Percentiles rank a stretch among this genome's conserved stretches.
These are phyloP conservation scores for Phytophthora vignae DNA, from an alignment of 352 stramenopile species.

Conservation along the genomic window DNA sequence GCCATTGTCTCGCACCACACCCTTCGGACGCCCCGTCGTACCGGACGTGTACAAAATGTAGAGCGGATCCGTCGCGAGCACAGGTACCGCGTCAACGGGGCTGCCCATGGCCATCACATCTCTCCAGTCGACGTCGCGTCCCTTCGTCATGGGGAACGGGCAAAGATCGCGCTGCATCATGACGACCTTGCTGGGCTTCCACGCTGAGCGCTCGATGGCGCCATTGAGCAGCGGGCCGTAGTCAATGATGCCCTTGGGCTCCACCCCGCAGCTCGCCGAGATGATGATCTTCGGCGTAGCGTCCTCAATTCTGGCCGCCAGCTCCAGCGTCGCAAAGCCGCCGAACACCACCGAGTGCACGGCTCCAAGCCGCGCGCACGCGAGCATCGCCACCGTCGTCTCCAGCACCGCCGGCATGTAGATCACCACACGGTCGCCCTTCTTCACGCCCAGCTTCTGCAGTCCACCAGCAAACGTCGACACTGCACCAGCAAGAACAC, in stretches of 20 bases:
- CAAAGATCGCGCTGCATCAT: slow-evolving; percentile 79
- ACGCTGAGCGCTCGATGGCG: slow-evolving; percentile 66
- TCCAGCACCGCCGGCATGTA: slow-evolving; percentile 99
- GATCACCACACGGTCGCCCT: slow-evolving; percentile 95
- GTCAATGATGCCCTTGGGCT: slow-evolving; percentile 76
- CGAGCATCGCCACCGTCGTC: slow-evolving; percentile 96
- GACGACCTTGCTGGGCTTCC: slow-evolving; percentile 68
- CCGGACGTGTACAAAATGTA: slow-evolving; percentile 88
- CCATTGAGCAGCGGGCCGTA: slow-evolving; percentile 83
- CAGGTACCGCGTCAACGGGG: slow-evolving; percentile 51
- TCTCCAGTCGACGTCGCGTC: slow-evolving; percentile 63
- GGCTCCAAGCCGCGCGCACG: slow-evolving; percentile 95
- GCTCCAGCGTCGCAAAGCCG: slow-evolving; percentile 86
- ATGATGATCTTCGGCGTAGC: slow-evolving; percentile 83
- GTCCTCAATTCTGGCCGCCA: slow-evolving; percentile 88
- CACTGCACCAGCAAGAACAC: slow-evolving; percentile 41
- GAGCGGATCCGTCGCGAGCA: slow-evolving; percentile 69
- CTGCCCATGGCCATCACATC: slow-evolving; percentile 52
- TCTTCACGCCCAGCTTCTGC: slow-evolving; percentile 58
- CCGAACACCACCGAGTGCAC: slow-evolving; percentile 94
- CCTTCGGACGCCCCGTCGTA: slow-evolving; percentile 79
- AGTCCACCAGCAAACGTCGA: slow-evolving; percentile 68
- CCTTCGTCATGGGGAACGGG: slow-evolving; percentile 49
- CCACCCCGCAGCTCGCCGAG: slow-evolving; percentile 71
- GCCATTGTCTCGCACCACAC: slow-evolving; percentile 80